Conservation (phyloP, 2,329 filamentous ascomycete species). For the Fusarium sp. region DNA sequence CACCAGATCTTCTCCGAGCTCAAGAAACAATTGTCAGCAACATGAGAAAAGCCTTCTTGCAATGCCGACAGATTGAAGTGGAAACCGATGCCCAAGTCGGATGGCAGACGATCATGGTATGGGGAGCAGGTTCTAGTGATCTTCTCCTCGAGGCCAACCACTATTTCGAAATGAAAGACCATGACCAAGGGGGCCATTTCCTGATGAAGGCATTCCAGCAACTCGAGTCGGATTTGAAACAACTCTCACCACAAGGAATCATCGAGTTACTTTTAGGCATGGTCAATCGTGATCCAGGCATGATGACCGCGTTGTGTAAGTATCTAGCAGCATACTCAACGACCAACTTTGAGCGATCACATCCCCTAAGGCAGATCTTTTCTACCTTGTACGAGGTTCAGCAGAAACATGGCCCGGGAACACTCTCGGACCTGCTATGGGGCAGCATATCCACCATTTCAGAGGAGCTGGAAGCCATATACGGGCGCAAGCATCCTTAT, state of each 20-base stretch:
- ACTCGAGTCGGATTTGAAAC: conserved; percentile 60
- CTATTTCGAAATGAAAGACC: conserved; percentile 58
- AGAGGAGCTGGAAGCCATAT: conserved; percentile 62
- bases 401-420: conserved; percentile 60
- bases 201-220: conserved; percentile 61
- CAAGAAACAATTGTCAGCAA: conserved; percentile 62
- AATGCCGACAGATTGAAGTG: conserved; percentile 61
- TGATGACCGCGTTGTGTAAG: conserved; percentile 63
- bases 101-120: conserved; percentile 61
- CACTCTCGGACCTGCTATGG: conserved; percentile 61
- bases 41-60: conserved; percentile 61
- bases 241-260: conserved; percentile 60
- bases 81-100: conserved; percentile 56
- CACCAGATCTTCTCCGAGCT: conserved; percentile 60
- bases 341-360: conserved; percentile 60
- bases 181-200: conserved; percentile 58
- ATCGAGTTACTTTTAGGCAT: conserved; percentile 61
- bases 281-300: conserved; percentile 60
- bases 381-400: conserved; percentile 61
- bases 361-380: conserved; percentile 61
- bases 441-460: conserved; percentile 59
- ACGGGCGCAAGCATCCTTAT: conserved; percentile 60
- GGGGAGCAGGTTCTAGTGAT: conserved; percentile 62
- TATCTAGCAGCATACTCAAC: conserved; percentile 61
- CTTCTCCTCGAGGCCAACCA: conserved; percentile 61